Percentiles rank a stretch among this genome's conserved stretches.
These are phyloP conservation scores for Acacia concinna DNA, from an alignment of 331 rosid species.

Conservation along the genomic window DNA sequence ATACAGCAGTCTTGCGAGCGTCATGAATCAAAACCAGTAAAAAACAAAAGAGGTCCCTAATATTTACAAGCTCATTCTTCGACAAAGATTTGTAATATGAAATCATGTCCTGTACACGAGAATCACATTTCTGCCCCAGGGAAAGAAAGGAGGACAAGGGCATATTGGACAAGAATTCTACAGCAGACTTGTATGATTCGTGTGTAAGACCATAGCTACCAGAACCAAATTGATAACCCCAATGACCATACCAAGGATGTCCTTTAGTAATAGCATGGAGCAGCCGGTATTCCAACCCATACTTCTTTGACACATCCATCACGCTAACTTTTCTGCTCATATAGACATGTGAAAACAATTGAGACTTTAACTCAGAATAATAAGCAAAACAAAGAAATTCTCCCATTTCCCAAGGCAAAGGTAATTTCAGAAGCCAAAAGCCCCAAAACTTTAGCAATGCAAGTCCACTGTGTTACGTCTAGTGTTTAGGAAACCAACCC, in stretches of 20 bases:
- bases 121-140: slow-evolving; percentile 44
- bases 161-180: slow-evolving; percentile 63
- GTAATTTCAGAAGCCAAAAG: slow-evolving; percentile 9
- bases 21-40: slow-evolving; percentile 63
- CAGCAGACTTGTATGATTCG: slow-evolving; percentile 64
- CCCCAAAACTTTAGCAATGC: background rate
- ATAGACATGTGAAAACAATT: slow-evolving; percentile 22
- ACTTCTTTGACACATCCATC: slow-evolving; percentile 98
- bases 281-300: slow-evolving; percentile 81
- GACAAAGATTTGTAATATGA: slow-evolving; percentile 74
- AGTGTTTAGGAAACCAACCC: background rate
- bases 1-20: slow-evolving; percentile 50
- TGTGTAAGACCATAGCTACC: slow-evolving; percentile 90
- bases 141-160: slow-evolving; percentile 62
- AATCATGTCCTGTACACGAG: slow-evolving; percentile 60
- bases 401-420: slow-evolving; percentile 16
- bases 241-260: slow-evolving; percentile 88
- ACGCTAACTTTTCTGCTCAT: slow-evolving; percentile 83
- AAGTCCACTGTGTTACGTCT: background rate
- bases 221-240: slow-evolving; percentile 95
- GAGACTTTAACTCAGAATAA: slow-evolving; percentile 24
- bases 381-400: slow-evolving; percentile 21
- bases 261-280: slow-evolving; percentile 81
- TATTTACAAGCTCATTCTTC: slow-evolving; percentile 59
- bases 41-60: slow-evolving; percentile 75